A percentile compares a stretch with the other conserved stretches of the same genome.
Conservation (phyloP, 257 asterid genomes). For the Fraxinus pennsylvanica region DNA sequence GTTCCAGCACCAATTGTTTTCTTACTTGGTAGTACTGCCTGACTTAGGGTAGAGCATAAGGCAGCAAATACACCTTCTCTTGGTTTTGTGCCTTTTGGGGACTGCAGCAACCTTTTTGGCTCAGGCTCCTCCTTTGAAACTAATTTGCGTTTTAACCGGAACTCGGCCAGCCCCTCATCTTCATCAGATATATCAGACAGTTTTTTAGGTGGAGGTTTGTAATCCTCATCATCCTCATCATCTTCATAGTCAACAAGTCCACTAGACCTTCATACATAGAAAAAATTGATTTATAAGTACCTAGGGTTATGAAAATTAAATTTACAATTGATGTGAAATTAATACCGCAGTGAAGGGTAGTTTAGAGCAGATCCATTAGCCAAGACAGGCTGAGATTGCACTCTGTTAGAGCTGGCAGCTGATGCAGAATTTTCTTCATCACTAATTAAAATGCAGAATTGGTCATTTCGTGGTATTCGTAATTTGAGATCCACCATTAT, state of each 20-base stretch:
- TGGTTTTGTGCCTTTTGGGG: conserved; percentile 61
- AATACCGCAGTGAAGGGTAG: conserved; percentile 58
- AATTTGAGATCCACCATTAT: not conserved
- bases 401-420: conserved; percentile 49
- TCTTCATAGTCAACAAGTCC: conserved; percentile 97
- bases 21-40: conserved; percentile 58
- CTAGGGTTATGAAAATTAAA: not conserved
- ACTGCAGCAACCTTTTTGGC: conserved; percentile 60
- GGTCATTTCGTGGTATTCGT: not conserved
- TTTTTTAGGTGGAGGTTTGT: conserved; percentile 80
- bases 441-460: conserved; percentile 34
- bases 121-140: conserved; percentile 66
- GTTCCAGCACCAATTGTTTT: conserved; percentile 37
- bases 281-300: conserved; percentile 5
- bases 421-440: conserved; percentile 97
- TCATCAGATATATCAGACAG: conserved; percentile 49
- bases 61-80: conserved; percentile 74
- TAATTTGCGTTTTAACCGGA: conserved; percentile 72
- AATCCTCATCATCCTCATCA: conserved; percentile 95
- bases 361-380: conserved; percentile 63
- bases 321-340: conserved; percentile 10
- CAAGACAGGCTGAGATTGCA: conserved; percentile 42
- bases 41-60: conserved; percentile 67
- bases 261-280: conserved; percentile 59
- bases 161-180: conserved; percentile 55